Conservation (phyloP, 176 grass and related monocot genomes). For the Chrysopogon serrulatus region DNA sequence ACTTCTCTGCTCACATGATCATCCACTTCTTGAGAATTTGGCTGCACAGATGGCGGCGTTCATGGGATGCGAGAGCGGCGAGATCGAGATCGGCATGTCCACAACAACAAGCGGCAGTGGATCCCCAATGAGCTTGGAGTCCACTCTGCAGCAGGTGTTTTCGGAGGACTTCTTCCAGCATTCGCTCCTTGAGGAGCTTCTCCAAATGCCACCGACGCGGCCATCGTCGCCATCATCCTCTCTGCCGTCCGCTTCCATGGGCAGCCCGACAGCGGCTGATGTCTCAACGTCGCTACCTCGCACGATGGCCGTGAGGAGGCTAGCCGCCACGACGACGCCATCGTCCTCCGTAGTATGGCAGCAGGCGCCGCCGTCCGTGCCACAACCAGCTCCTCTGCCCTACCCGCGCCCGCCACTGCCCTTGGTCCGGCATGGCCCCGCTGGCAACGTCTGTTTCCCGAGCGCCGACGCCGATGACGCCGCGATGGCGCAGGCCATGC, state of each 20-base stretch:
- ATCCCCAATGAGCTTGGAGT: constrained; percentile 5
- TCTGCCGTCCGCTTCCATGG: constrained; percentile 36
- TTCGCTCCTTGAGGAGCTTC: constrained; percentile 36
- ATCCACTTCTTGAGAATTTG: background rate
- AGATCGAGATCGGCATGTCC: constrained; percentile 78
- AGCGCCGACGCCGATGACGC: constrained; percentile 46
- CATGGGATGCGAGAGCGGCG: constrained; percentile 71
- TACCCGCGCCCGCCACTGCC: background rate
- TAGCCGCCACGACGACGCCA: background rate
- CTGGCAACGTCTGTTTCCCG: constrained; percentile 15
- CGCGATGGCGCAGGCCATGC: constrained; percentile 59
- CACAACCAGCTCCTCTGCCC: background rate
- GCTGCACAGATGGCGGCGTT: constrained; percentile 60
- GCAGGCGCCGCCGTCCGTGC: background rate
- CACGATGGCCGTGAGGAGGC: background rate
- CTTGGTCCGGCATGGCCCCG: background rate
- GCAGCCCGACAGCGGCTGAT: constrained; percentile 44
- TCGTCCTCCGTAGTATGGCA: background rate
- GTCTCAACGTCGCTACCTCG: constrained; percentile 29
- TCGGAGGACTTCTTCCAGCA: constrained; percentile 74
- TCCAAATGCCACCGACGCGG: constrained; percentile 33
- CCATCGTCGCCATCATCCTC: constrained; percentile 48
- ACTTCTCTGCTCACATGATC: background rate
- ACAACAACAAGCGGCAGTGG: background rate
- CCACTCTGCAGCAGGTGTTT: constrained; percentile 64